Base-by-base conservation (phyloP, 805 yeast genomes). In the Hanseniaspora taiwanica region DNA sequence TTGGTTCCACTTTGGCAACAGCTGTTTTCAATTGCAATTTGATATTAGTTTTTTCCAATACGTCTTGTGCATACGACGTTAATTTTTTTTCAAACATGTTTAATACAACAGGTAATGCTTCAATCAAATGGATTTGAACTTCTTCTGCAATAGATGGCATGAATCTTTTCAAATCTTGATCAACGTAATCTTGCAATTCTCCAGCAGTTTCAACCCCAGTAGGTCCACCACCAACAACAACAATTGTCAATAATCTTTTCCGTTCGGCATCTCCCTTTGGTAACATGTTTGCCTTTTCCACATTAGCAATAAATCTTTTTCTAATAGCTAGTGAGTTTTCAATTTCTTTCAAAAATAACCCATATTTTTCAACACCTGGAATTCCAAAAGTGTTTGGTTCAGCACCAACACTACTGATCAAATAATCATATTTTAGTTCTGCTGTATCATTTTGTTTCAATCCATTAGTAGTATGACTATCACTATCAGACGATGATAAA, bases 181-280 rank as follows among this genome's bases (percentile, higher is more conserved):
- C 85, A 46, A 86, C 84, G 65, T 84, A 87, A 64, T 87, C 96
- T 65, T 85, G 94, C 54, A 87, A 66, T 63, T 87, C 96, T 60
- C 94, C 96, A 45, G 96, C 95, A 49, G 86, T 81, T 66, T 86
- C 96, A 44, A 86, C 96, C 68, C 96, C 96, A 35, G 96, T 86
- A 57, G 96, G 96, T 49, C 96, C 96, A 64, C 96, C 96, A 54
- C 96, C 96, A 52, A 89, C 91, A 44, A 87, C 94, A 40, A 87
- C 89, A 46, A 84, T 72, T 44, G 82, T 81, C 61, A 87, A 69
- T 50, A 87, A 71, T 62, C 95, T 78, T 65, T 78, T 78, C 63
- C 96, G 76, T 61, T 82, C 94, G 36, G 77, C 78, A 50, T 75
- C 83, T 45, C 71, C 74, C 59, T 77, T 76, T 48, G 89, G 89